Evolutionary conservation across 2,329 filamentous ascomycete species (phyloP), one percentile per base, ranked within the genome.

Genomic region (Decorospora gaudefroyi): DNA sequence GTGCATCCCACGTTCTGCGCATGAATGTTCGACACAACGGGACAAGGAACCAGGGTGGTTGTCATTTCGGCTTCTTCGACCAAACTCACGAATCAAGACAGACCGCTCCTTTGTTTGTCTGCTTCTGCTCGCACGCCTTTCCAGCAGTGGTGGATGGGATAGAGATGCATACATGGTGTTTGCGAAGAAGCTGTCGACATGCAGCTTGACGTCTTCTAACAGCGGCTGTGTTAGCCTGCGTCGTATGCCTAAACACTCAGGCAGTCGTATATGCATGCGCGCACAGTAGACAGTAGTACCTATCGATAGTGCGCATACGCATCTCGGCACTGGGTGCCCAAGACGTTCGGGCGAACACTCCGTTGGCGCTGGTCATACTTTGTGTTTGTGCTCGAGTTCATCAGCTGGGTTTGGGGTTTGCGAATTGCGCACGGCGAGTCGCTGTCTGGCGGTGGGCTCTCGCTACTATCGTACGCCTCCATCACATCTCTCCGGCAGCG

Each of bases 21-120:
- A 46, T 62, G 53, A 57, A 57, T 55, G 53, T 49, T 47, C 39
- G 39, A 57, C 54, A 51, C 41, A 49, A 49, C 45, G 49, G 45
- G 39, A 41, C 31, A 38, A 38, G 42, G 53, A 51, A n/a, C n/a
- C n/a, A 53, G 57, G 58, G 38, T 57, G 36, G 42, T 50, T 46
- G 53, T 60, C 59, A 59, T 53, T 46, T 55, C 53, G 51, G 50
- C 51, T 55, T 44, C 49, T 50, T 42, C 47, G 34, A 42, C 23
- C 33, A 34, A 30, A 31, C 29, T 58, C 44, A 55, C 57, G 53
- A 61, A 62, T 62, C 57, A 58, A 42, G 42, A 33, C 46, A 44
- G 49, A 33, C 50, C 53, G 48, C 55, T 44, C 30, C 41, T 47
- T 29, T 41, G 36, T 38, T 31, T 41, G 49, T 32, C 30, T 27